Evolutionary conservation across 1,284 basidiomycete genomes (phyloP).

Genomic region (Cutaneotrichosporon sp.): DNA sequence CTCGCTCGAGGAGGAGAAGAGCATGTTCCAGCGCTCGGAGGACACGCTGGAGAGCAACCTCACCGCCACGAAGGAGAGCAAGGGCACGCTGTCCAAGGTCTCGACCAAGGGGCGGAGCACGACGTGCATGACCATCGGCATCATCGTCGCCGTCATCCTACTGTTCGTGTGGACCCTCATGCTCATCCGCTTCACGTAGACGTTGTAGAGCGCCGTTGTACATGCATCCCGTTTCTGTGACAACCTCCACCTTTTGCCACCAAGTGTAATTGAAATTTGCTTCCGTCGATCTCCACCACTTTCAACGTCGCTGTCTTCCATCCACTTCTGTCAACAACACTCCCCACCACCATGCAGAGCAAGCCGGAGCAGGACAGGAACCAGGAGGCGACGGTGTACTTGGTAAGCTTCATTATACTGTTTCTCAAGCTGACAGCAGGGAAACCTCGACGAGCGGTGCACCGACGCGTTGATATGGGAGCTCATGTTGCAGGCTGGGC

Average conservation of each 20-base stretch:
- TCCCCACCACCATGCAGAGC: constrained; percentile 38
- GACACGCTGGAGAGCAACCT: constrained; percentile 53
- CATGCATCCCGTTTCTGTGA: too few species aligned
- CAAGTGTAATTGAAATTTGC: constrained; percentile 4
- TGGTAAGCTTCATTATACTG: constrained; percentile 66
- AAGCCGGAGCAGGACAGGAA: constrained; percentile 80
- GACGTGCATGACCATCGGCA: constrained; percentile 52
- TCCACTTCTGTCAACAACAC: not conserved
- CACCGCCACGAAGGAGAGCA: constrained; percentile 40
- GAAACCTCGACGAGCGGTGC: constrained; percentile 94
- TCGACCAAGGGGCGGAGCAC: constrained; percentile 49
- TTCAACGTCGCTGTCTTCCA: not conserved
- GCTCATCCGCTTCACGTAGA: constrained; percentile 52
- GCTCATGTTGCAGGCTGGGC: constrained; percentile 96
- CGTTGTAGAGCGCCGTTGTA: not conserved
- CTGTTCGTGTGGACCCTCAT: constrained; percentile 55
- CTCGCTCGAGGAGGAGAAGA: constrained; percentile 53
- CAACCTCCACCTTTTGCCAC: constrained; percentile 8
- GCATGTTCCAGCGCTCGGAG: constrained; percentile 46
- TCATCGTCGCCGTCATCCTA: constrained; percentile 47
- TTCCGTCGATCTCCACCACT: constrained; percentile 3
- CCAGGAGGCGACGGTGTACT: constrained; percentile 91
- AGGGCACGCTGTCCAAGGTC: constrained; percentile 46
- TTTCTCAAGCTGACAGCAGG: constrained; percentile 59
- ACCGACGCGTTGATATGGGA: constrained; percentile 96